Evolutionary conservation across 75 land plant species (phyloP), one percentile per base, ranked within the genome.

Genomic region (Selaginella tamariscina): DNA sequence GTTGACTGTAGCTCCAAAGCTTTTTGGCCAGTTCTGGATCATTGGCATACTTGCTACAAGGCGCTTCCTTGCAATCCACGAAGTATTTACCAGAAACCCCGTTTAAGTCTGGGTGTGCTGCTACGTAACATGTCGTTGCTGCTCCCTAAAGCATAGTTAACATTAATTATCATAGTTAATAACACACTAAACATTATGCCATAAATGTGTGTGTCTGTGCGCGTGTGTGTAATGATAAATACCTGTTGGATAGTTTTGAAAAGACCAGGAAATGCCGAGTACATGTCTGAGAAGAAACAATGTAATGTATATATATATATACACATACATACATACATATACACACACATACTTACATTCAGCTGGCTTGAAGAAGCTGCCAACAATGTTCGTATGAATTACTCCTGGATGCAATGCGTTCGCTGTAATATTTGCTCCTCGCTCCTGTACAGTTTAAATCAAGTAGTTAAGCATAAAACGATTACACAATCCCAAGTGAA

Each of bases 321-420:
- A 39, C 49, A 39, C 5, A 39, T 15, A 5, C 49, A 5, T 39
- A 15, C 11, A 39, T 39, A 39, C 15, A 5, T 5, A 39, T 5
- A 39, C 49, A 39, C 5, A 39, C 49, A 5, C 49, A 5, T 39
- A 15, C 49, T 39, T 39, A 39, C 49, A 39, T 15, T 39, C 49
- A 15, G 49, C 49, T 5, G 49, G 49, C 49, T 39, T 39, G 49
- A 39, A 39, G 49, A 39, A 39, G 49, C 15, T 39, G 49, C 49
- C 11, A 39, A 39, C 49, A 73, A 85, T 75, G 54, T 82, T 80
- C 33, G 91, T 82, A 32, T 68, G 26, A 24, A 87, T 74, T 1
- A 71, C 68, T 69, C 91, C 91, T 32, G 91, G 91, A 74, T 87
- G 91, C 31, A 87, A 70, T 64, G 85, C 82, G 74, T 87, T 87